A percentile compares a stretch with the other conserved stretches of the same genome.
These are phyloP conservation scores for Echinosophora koreensis DNA, from an alignment of 306 rosid genomes.

Conservation along the genomic window DNA sequence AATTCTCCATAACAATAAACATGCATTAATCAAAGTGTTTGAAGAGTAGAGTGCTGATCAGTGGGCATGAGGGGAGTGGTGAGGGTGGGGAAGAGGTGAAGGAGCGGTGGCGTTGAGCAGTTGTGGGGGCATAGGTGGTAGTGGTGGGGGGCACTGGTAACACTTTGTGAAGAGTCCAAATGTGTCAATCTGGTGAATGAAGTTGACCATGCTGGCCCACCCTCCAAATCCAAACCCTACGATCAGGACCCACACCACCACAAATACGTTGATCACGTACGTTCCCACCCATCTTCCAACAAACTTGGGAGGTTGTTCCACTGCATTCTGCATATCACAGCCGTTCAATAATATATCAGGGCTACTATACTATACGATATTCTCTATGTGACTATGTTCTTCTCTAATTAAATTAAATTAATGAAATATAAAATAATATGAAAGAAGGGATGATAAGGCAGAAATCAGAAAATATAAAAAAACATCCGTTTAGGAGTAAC, in stretches of 20 bases:
- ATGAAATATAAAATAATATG: background rate
- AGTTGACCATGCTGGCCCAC: constrained; percentile 97
- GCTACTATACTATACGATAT: background rate
- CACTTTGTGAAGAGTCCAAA: constrained; percentile 97
- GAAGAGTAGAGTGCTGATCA: background rate
- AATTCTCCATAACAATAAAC: background rate
- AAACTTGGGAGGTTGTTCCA: constrained; percentile 86
- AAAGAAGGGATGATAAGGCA: background rate
- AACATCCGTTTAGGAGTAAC: constrained; percentile 35
- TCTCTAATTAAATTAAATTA: background rate
- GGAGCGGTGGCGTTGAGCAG: constrained; percentile 70
- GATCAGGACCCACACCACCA: constrained; percentile 86
- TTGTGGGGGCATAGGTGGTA: constrained; percentile 35
- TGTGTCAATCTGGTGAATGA: constrained; percentile 86
- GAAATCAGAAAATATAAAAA: background rate
- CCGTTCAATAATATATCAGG: background rate
- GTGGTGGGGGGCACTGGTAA: constrained; percentile 84
- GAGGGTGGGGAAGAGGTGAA: constrained; percentile 58
- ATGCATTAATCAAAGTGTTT: background rate
- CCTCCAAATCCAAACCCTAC: constrained; percentile 99
- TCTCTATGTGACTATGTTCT: too few species aligned
- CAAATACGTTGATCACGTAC: constrained; percentile 70
- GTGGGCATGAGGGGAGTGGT: constrained; percentile 39
- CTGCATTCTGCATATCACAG: constrained; percentile 82
- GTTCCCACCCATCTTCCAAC: constrained; percentile 92